These are phyloP conservation scores for Cryphonectria parasitica DNA, from an alignment of 2,329 filamentous ascomycete species.

Conservation along the genomic window DNA sequence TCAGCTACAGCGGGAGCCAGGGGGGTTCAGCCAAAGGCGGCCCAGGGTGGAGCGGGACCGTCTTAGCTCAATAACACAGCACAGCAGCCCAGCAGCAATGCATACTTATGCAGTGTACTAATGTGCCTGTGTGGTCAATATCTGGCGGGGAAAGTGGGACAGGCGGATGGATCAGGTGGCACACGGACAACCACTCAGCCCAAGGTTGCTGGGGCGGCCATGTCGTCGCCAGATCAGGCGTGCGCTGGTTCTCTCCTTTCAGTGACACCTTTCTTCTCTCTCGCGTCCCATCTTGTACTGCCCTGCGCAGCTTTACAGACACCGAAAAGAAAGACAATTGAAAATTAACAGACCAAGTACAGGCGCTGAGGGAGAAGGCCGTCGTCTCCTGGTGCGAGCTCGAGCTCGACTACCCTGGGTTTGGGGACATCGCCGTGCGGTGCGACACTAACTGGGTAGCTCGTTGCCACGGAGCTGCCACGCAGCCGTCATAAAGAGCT, in stretches of 20 bases:
- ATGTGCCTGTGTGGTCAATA: not conserved
- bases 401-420: not conserved
- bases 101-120: not conserved
- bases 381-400: not conserved
- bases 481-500: not conserved
- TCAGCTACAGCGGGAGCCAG: not conserved
- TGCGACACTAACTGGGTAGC: not conserved
- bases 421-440: not conserved
- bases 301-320: not conserved
- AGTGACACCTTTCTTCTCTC: not conserved
- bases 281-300: not conserved
- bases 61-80: not conserved
- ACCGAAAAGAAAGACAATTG: not conserved
- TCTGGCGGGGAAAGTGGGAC: not conserved
- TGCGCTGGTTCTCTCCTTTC: not conserved
- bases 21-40: not conserved
- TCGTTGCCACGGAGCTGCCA: not conserved
- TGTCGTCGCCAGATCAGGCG: not conserved
- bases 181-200: not conserved
- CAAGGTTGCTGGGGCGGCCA: not conserved
- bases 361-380: not conserved
- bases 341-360: not conserved
- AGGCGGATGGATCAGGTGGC: conserved; percentile 5
- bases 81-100: not conserved
- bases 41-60: no score